Percentiles rank a stretch among this genome's conserved stretches.
phyloP scores from a whole-genome alignment of 148 eudicot species.

The Rhododendron griersonianum region DNA sequence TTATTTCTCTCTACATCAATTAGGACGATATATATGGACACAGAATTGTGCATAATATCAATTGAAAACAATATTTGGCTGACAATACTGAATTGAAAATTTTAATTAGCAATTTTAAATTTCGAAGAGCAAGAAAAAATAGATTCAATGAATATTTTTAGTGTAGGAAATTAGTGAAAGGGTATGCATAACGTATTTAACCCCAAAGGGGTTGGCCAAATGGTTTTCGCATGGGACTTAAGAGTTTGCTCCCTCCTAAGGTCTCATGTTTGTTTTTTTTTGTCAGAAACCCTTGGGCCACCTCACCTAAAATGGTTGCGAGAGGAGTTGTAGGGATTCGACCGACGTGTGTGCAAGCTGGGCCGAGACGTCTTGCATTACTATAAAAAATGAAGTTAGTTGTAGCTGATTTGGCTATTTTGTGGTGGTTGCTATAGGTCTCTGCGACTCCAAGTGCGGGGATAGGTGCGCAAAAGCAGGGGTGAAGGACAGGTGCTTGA shows the following conservation, averaged over 20 bases:
- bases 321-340: neutral
- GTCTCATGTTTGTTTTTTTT: too few species aligned
- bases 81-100: too few species aligned
- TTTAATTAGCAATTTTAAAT: too few species aligned
- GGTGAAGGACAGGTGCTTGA: conserved; percentile 27
- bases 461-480: conserved; percentile 36
- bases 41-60: too few species aligned
- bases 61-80: too few species aligned
- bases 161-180: neutral
- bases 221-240: too few species aligned
- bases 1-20: neutral
- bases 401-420: neutral
- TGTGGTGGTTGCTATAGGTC: conserved; percentile 2
- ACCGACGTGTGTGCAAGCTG: neutral
- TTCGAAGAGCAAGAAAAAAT: too few species aligned
- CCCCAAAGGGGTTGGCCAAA: neutral
- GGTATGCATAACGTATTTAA: neutral
- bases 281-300: neutral
- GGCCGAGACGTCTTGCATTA: neutral
- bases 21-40: too few species aligned
- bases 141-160: neutral
- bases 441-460: conserved; percentile 26
- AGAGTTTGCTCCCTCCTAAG: too few species aligned
- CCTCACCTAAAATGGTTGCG: too few species aligned
- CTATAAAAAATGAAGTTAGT: neutral